These are phyloP conservation scores for Pseudopithomyces chartarum DNA, from an alignment of 2,329 filamentous ascomycete genomes.

Conservation along the genomic window DNA sequence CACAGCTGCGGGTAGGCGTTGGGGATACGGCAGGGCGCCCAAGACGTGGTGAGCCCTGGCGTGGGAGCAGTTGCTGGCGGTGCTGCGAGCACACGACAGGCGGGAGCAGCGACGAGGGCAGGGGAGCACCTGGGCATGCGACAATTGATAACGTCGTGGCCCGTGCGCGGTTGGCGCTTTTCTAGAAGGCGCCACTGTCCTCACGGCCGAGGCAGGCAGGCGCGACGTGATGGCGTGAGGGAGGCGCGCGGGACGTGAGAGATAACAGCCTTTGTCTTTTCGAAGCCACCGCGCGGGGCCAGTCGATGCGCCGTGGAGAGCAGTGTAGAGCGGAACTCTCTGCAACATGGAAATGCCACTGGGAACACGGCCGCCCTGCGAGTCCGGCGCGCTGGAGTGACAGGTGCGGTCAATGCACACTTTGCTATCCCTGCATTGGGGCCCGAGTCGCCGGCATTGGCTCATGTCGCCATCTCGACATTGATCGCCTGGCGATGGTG, in stretches of 20 bases:
- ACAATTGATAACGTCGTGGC: slow-evolving; percentile 4
- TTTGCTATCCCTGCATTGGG: neutral
- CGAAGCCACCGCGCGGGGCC: neutral
- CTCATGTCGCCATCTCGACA: slow-evolving; percentile 15
- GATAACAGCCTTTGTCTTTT: neutral
- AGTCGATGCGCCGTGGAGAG: neutral
- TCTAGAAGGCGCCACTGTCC: slow-evolving; percentile 12
- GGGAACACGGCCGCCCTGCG: neutral
- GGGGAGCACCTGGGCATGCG: neutral
- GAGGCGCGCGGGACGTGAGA: neutral
- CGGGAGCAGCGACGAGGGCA: neutral
- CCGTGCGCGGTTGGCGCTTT: slow-evolving; percentile 6
- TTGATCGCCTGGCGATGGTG: neutral
- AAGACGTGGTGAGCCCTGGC: neutral
- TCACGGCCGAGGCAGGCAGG: slow-evolving; percentile 10
- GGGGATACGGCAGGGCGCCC: neutral
- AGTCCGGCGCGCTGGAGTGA: slow-evolving; percentile 1
- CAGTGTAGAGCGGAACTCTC: neutral
- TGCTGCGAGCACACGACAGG: neutral
- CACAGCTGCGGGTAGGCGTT: neutral
- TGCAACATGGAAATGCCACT: neutral
- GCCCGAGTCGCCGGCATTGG: slow-evolving; percentile 14
- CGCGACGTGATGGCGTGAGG: neutral
- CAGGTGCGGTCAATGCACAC: neutral
- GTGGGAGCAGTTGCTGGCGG: no score